Base-by-base conservation (phyloP, 495 filamentous ascomycete genomes). In the Glonium stellatum region DNA sequence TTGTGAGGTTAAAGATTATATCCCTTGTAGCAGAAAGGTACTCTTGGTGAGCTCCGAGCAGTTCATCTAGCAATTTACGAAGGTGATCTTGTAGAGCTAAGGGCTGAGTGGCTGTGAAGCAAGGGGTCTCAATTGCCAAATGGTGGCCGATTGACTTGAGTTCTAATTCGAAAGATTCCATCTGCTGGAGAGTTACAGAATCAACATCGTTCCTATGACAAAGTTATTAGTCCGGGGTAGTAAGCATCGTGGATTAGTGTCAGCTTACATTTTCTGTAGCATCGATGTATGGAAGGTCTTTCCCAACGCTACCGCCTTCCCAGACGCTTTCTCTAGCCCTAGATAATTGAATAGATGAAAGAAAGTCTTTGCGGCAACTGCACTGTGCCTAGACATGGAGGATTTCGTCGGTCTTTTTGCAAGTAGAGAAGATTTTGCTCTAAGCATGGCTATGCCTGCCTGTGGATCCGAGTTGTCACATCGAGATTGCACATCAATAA, bases 81-180 rank as follows among this genome's bases (percentile, higher is more conserved):
- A 56, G 50, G 22, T 19, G 36, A 0, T n/a, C 11, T 18, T 41
- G 12, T 6, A 57, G 8, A 67, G 61, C 15, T 63, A 22, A 5
- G 46, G 48, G 31, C 59, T 67, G 70, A 57, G 69, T 58, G 11
- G 58, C 51, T 0, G 64, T 67, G n/a, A 77, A 47, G n/a, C 55
- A 51, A 1, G 57, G 37, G 25, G 62, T 70, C 46, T 69, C 59
- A 6, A 65, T 48, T 10, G 62, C 62, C 3, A 73, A 57, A 9
- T 69, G 67, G 21, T 69, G 68, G 10, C 82, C 83, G 46, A 91
- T 72, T 3, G 79, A 75, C 5, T 82, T 79, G 55, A 88, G 75
- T 67, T 91, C 88, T 1, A 78, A 70, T 66, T 88, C 82, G 1
- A 91, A 73, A 25, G 84, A 79, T 55, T 81, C 77, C 53, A 90